Evolutionary conservation across 2,329 filamentous ascomycete genomes (phyloP), one percentile per base, ranked within the genome.

Genomic region (Penicillium concentricum): DNA sequence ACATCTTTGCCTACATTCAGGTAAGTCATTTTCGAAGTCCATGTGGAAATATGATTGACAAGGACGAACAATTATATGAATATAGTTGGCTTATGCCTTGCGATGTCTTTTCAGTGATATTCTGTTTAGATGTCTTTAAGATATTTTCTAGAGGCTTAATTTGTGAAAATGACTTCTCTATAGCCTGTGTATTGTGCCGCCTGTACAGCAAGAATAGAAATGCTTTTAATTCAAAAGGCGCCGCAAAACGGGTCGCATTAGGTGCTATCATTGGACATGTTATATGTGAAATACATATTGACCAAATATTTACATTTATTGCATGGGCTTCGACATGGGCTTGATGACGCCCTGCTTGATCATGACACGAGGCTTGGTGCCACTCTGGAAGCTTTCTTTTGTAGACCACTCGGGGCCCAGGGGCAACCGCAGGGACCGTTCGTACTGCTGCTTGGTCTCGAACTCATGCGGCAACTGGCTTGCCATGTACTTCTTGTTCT

Each of bases 351-450:
- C 94, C 77, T 92, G 90, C 81, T 96, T 97, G 73, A 96, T 80
- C 74, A 97, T 81, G 63, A 97, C 84, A 67, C 91, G 86, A 57
- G 94, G 94, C 83, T 93, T 96, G 58, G 90, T 96, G 59, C 85
- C 85, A 66, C 89, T 86, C 80, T 97, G 92, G 82, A 94, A 94
- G 15, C 89, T 91, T 79, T 91, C 87, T 83, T 96, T 97, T n/a
- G 93, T 97, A 65, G 87, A 87, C 92, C 93, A 99, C 76, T 99
- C 93, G 16, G 89, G 91, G 1, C 94, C 94, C 59, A 97, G 85
- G 1, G 94, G 94, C 64, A 97, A 77, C 42, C 93, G 83, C 57
- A 97, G 79, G 62, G 89, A 90, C 49, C 93, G 82, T 80, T 99
- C 94, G 76, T 97, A 97, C 79, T 97, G 92, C 69, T 89, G 84